Evolutionary conservation across 108 stramenopile genomes (phyloP).

Genomic region (Conticribra weissflogii): DNA sequence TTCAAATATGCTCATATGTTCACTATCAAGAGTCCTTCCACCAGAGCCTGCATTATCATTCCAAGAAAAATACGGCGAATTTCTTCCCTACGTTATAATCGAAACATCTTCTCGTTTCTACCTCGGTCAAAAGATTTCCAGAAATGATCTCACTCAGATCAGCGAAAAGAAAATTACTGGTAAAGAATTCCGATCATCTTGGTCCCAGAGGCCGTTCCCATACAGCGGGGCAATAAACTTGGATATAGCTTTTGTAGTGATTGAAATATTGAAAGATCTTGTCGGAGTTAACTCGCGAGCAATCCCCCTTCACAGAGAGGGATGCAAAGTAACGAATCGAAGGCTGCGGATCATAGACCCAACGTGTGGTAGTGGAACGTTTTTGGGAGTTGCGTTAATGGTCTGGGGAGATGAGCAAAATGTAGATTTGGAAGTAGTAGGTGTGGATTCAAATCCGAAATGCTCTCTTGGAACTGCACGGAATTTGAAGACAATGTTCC

Average conservation of each 20-base stretch:
- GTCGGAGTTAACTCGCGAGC: neutral
- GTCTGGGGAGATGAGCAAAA: conserved; percentile 15
- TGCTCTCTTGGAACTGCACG: conserved; percentile 51
- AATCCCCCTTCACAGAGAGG: neutral
- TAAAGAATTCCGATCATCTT: conserved; percentile 24
- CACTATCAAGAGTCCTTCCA: too few species aligned
- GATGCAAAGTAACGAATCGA: neutral
- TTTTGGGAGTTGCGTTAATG: conserved; percentile 57
- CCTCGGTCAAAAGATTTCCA: too few species aligned
- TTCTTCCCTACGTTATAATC: too few species aligned
- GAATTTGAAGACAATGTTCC: conserved; percentile 57
- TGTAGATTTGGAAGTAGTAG: conserved; percentile 51
- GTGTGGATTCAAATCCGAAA: conserved; percentile 61
- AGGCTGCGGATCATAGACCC: conserved; percentile 47
- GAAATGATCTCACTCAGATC: too few species aligned
- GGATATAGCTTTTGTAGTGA: conserved; percentile 50
- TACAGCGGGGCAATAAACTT: conserved; percentile 75
- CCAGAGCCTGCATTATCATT: too few species aligned
- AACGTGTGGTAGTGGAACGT: conserved; percentile 73
- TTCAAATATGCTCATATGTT: too few species aligned
- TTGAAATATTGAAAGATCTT: conserved; percentile 53
- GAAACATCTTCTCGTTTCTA: too few species aligned
- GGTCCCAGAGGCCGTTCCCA: conserved; percentile 70
- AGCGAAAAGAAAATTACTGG: neutral
- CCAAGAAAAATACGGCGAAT: too few species aligned